Evolutionary conservation across 805 yeast genomes (phyloP), one percentile per base, ranked within the genome.

Genomic region (Ascoidea tarda): DNA sequence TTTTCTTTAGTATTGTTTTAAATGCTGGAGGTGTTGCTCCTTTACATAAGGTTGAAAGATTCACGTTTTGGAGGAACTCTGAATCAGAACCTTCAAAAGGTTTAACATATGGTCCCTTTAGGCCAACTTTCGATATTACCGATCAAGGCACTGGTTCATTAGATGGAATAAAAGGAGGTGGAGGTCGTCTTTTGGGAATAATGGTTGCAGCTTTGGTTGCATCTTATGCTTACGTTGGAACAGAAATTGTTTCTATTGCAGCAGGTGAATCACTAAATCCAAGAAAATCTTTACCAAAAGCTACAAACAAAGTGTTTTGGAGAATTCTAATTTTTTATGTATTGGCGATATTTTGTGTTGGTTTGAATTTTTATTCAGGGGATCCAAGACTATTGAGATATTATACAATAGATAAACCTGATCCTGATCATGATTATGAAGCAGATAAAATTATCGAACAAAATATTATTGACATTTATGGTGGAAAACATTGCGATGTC

Each of bases 241-340:
- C 90, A 1, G 95, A 87, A 59, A 80, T 83, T 63, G 90, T 87
- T 16, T 81, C 86, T 56, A 78, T 86, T 53, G 91, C 91, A 2
- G 88, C 93, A 6, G 87, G 90, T 64, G 96, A 87, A 64, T 86
- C 90, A 16, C 71, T 82, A 55, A 82, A 85, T 58, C 95, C 96
- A 5, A 70, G 95, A 58, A 78, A 74, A 55, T 81, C 93, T 0
- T 70, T 87, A n/a, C 95, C 95, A 1, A 75, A 82, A 10, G 93
- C 93, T 1, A 84, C 91, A 4, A 80, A 75, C 58, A 72, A 84
- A 58, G 87, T 86, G 4, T 84, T 85, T 62, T 83, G 85, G 74
- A 69, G 90, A 59, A 77, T 87, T 44, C 59, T 82, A 5, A 62
- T 84, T 0, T 76, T 86, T 57, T 87, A 86, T 64, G 64, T 85